Evolutionary conservation across 2,329 filamentous ascomycete genomes (phyloP), one percentile per base, ranked within the genome.

Genomic region (Epichloe bromicola): DNA sequence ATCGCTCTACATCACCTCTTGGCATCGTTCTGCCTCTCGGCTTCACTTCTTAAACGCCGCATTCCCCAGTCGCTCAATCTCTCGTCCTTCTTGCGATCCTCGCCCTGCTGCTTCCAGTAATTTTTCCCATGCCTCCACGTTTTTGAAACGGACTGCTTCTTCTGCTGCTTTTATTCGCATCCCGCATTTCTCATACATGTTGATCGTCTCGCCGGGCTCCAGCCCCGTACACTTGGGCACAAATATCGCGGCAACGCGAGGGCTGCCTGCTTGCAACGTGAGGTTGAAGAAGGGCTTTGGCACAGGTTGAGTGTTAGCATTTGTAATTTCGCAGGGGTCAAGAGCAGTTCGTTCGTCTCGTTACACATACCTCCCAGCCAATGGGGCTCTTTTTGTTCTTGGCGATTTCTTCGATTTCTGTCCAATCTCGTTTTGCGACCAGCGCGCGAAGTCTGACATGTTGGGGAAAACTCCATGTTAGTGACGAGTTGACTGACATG

Each of bases 101-200:
- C 80, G 80, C 5, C 81, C 85, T 15, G 88, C 89, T 57, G 85
- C 88, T 52, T 79, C 78, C 57, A 88, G 74, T 56, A 97, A 69
- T 48, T 82, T 74, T 59, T 85, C 79, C 68, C 94, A 81, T n/a
- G 83, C 72, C 58, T 83, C 83, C 46, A 80, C 72, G 63, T 98
- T 87, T 67, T 86, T 94, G 53, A 79, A 75, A 70, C 83, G 88
- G 53, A 89, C 76, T 3, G 93, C 91, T 70, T 97, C 93, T 69
- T 97, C 90, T 4, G 86, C 93, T 2, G 93, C 93, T 69, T 88
- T 89, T 30, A 85, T 78, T 43, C 88, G 74, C 82, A 95, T 80
- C 17, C 91, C 91, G 66, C 93, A 97, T 70, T 95, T 95, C 60
- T 95, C 83, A 78, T 90, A 98, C 91, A 98, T 96, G 58, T 85